Percentiles rank a stretch among this genome's conserved stretches.
phyloP scores from a whole-genome alignment of 305 asterid genomes.

The Lippia alba region DNA sequence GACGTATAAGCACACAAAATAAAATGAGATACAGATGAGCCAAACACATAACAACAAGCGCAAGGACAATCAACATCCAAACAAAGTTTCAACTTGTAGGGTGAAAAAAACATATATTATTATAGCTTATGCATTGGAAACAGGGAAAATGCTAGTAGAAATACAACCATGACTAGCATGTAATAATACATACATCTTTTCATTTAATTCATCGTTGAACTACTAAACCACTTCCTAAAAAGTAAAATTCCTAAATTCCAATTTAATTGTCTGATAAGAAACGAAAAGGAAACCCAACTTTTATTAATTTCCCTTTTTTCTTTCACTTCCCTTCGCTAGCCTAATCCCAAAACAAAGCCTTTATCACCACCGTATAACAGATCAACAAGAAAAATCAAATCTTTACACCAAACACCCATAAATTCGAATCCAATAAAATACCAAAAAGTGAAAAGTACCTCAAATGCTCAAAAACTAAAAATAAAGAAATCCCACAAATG shows the following conservation, averaged over 20 bases:
- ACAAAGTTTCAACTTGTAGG: too few species aligned
- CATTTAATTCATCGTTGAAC: slow-evolving; percentile 2
- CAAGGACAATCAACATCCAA: too few species aligned
- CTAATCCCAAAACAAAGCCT: slow-evolving; percentile 23
- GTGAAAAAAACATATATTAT: background rate
- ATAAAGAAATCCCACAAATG: slow-evolving; percentile 29
- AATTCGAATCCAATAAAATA: slow-evolving; percentile 19
- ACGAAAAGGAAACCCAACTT: slow-evolving; percentile 11
- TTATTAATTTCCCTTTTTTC: background rate
- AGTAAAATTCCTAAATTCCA: background rate
- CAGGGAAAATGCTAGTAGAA: slow-evolving; percentile 13
- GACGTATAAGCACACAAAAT: background rate
- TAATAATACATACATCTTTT: background rate
- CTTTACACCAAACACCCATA: slow-evolving; percentile 18
- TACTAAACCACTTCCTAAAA: slow-evolving; percentile 11
- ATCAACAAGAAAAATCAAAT: slow-evolving; percentile 33
- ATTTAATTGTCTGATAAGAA: background rate
- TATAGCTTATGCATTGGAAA: background rate
- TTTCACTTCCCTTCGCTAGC: slow-evolving; percentile 8
- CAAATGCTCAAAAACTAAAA: slow-evolving; percentile 3
- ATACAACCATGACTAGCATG: background rate
- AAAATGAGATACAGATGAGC: background rate
- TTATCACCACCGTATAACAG: slow-evolving; percentile 24
- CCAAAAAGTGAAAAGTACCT: slow-evolving; percentile 3
- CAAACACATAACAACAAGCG: background rate